Evolutionary conservation across 345 rosid genomes (phyloP), one percentile per base, ranked within the genome.

Genomic region (Excoecaria cochinchinensis): DNA sequence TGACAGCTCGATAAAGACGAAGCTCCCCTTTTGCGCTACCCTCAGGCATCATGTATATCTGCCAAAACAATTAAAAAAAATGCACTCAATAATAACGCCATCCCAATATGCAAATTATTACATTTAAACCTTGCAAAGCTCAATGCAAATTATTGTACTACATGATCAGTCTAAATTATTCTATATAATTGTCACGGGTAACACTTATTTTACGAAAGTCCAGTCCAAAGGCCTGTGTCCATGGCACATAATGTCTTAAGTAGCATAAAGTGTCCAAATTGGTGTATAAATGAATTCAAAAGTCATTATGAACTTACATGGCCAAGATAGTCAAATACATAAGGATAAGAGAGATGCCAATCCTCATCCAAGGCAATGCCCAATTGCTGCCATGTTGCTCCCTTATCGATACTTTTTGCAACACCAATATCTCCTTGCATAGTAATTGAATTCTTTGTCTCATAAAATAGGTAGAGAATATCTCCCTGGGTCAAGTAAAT

Each of bases 11-110:
- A 86, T 93, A 95, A 47, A 93, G 87, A 71, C 88, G 87, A 78
- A 95, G 88, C 52, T 95, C 88, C 52, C 97, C 97, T 74, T 81
- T 86, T 74, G 65, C 76, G 72, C 86, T 85, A 78, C 96, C 83
- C 86, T 95, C 99, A 8, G 99, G 99, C 89, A 95, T 83, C 99
- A 95, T 90, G 79, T 93, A 95, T 80, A 91, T 88, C 99, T 95
- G 85, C 47, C 80, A 24, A 51, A 78, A 62, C 44, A 76, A 47
- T 40, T 82, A 48, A 57, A 76, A 55, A 38, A 62, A 46, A 60
- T 24, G 52, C 19, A 50, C 65, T 68, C 22, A 38, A 44, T 16
- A 0, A 52, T 38, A 12, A 73, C 52, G 22, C 5, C 19, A 5
- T 8, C 15, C 12, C 12, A 44, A 46, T 19, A 25, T n/a, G 57